Percentiles rank a stretch among this genome's conserved stretches.
Conservation (phyloP, 352 stramenopile species). For the Globisporangium cylindrosporum region DNA sequence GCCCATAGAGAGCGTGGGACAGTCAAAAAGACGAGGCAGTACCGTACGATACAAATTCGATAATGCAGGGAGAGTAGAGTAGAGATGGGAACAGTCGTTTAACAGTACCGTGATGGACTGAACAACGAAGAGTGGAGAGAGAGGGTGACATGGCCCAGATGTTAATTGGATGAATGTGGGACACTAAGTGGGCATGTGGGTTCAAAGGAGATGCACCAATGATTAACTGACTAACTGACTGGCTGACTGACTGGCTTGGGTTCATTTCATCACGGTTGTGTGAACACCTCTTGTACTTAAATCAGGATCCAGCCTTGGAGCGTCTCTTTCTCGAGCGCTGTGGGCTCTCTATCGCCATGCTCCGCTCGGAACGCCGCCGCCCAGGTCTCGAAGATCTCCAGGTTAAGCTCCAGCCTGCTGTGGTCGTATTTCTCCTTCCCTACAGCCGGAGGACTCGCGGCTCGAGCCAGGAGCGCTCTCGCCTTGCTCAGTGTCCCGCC, state of each 20-base stretch:
- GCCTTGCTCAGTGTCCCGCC: constrained; percentile 15
- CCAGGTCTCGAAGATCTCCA: neutral
- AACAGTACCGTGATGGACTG: neutral
- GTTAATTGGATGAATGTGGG: neutral
- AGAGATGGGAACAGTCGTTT: neutral
- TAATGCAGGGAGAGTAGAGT: no score
- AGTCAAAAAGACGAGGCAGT: neutral
- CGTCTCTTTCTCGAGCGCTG: neutral
- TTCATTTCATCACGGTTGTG: no score
- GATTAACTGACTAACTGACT: neutral
- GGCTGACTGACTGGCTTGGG: no score
- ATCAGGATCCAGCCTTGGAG: neutral
- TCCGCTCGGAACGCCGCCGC: neutral
- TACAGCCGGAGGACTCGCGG: neutral
- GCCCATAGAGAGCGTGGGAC: neutral
- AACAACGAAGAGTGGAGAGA: neutral
- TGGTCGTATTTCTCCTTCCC: neutral
- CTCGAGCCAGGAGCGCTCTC: constrained; percentile 9
- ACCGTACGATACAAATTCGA: neutral
- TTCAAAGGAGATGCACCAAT: neutral
- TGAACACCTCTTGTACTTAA: neutral
- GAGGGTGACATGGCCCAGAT: neutral
- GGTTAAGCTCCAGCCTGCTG: neutral
- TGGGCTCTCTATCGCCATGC: neutral
- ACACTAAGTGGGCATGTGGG: neutral